These are phyloP conservation scores for Fraxinus cuspidata DNA, from an alignment of 257 asterid genomes.

Conservation along the genomic window DNA sequence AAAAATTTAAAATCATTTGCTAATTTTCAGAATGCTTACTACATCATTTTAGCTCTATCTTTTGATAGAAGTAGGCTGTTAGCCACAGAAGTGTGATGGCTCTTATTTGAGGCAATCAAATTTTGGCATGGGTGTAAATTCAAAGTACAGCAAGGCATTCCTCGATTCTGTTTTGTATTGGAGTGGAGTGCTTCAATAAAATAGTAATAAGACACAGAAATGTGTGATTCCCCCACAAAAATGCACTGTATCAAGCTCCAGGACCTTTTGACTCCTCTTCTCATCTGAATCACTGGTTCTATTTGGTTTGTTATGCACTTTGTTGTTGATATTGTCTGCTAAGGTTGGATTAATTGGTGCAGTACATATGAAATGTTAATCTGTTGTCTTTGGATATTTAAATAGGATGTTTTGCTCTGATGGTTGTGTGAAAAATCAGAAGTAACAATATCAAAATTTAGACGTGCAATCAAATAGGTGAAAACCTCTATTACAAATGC, in stretches of 20 bases:
- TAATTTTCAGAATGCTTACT: background rate
- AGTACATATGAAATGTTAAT: background rate
- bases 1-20: background rate
- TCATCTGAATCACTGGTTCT: background rate
- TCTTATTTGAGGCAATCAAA: background rate
- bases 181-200: background rate
- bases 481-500: too few species aligned
- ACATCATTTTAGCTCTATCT: background rate
- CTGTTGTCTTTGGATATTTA: background rate
- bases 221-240: background rate
- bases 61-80: background rate
- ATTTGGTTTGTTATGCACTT: constrained; percentile 1
- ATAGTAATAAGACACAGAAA: background rate
- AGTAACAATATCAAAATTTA: background rate
- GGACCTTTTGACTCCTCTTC: background rate
- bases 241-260: background rate
- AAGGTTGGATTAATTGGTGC: background rate
- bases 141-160: background rate
- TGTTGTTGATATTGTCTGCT: background rate
- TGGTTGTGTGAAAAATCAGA: background rate
- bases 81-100: background rate
- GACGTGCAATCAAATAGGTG: background rate
- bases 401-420: background rate
- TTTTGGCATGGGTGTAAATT: background rate
- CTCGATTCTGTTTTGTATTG: background rate